Evolutionary conservation across 106 monocot genomes (phyloP).

Genomic region (Platanthera guangdongensis): DNA sequence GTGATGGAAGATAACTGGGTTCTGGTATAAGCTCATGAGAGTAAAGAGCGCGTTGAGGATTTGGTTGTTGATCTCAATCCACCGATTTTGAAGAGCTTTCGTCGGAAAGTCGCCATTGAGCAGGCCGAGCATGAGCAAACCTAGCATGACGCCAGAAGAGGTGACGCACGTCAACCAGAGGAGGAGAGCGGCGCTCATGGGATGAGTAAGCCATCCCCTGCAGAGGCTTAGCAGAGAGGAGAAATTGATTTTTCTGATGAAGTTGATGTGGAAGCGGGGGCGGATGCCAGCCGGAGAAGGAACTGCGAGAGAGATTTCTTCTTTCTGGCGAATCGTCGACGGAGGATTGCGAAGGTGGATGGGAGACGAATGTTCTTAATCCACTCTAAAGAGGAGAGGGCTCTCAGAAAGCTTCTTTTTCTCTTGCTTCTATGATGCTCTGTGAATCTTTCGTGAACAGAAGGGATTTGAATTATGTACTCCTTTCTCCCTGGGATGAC

Average conservation of each 20-base stretch:
- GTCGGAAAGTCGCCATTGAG: conserved; percentile 28
- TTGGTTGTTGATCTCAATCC: conserved; percentile 40
- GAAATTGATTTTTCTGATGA: conserved; percentile 16
- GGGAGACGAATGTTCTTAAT: conserved; percentile 16
- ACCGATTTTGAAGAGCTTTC: conserved; percentile 10
- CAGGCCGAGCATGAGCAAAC: conserved; percentile 58
- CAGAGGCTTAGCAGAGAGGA: conserved; percentile 12
- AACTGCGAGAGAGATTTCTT: conserved; percentile 23
- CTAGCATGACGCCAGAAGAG: conserved; percentile 37
- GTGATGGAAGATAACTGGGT: conserved; percentile 44
- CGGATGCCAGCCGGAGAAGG: conserved; percentile 32
- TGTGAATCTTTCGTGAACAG: background rate
- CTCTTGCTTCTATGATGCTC: background rate
- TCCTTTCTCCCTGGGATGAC: conserved; percentile 13
- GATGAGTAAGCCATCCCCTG: conserved; percentile 49
- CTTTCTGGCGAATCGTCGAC: conserved; percentile 10
- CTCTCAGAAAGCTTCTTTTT: conserved; percentile 14
- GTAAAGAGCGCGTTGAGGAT: conserved; percentile 62
- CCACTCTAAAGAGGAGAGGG: conserved; percentile 14
- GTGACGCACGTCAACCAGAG: conserved; percentile 43
- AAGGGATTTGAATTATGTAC: conserved; percentile 17
- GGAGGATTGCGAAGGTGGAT: conserved; percentile 21
- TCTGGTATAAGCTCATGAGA: conserved; percentile 62
- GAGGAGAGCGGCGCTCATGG: conserved; percentile 52
- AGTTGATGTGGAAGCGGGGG: conserved; percentile 15